Percentiles rank a stretch among this genome's conserved stretches.
Evolutionary conservation across 2,329 filamentous ascomycete genomes (phyloP).

Genomic region (Pestalotiopsis fici): DNA sequence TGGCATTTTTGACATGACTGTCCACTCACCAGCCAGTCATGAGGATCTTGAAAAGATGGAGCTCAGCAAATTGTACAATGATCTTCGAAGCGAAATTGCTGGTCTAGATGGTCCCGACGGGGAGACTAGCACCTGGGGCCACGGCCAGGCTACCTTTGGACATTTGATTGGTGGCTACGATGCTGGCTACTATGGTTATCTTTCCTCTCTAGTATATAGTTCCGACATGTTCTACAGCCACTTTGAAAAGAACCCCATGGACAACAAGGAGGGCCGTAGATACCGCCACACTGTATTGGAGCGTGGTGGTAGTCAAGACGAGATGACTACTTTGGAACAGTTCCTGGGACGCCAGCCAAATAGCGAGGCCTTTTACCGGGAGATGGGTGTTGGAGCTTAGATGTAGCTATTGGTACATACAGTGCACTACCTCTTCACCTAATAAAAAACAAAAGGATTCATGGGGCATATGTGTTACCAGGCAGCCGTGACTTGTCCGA

Average conservation of each 20-base stretch:
- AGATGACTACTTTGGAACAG: constrained; percentile 78
- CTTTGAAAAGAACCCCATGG: constrained; percentile 79
- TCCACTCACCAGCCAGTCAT: constrained; percentile 72
- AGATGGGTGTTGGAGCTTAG: constrained; percentile 57
- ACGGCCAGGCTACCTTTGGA: constrained; percentile 79
- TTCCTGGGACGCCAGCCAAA: constrained; percentile 78
- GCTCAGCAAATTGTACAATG: constrained; percentile 69
- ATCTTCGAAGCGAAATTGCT: constrained; percentile 69
- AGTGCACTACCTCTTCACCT: background rate
- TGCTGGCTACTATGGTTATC: constrained; percentile 79
- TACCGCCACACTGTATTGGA: constrained; percentile 80
- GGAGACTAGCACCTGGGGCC: constrained; percentile 62
- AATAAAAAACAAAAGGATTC: too few species aligned
- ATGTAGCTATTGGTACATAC: background rate
- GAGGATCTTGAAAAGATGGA: constrained; percentile 68
- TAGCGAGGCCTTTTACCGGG: constrained; percentile 78
- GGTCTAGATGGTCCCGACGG: constrained; percentile 75
- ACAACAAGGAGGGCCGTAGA: constrained; percentile 69
- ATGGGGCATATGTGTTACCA: too few species aligned
- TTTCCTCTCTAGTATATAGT: constrained; percentile 77
- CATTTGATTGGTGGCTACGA: constrained; percentile 85
- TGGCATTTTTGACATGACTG: constrained; percentile 81
- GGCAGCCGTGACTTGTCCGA: too few species aligned
- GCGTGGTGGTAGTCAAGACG: constrained; percentile 75
- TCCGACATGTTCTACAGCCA: constrained; percentile 84